Percentiles rank a stretch among this genome's conserved stretches.
These are phyloP conservation scores for Brachypodium distachyon DNA, from an alignment of 202 grass and related monocot genomes.

Conservation along the genomic window DNA sequence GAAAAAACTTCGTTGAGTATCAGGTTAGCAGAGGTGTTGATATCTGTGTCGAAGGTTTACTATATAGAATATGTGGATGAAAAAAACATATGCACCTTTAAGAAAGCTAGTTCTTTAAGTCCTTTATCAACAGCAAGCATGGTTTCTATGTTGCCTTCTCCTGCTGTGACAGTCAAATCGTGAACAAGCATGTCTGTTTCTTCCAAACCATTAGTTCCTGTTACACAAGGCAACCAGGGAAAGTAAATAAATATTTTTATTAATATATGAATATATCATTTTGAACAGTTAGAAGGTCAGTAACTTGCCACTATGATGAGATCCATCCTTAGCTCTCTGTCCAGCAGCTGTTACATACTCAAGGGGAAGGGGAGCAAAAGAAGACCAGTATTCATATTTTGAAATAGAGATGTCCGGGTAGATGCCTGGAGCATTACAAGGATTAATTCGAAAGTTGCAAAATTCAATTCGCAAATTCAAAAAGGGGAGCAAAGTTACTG, in stretches of 20 bases:
- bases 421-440: conserved; percentile 45
- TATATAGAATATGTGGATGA: background rate
- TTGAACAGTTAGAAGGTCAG: background rate
- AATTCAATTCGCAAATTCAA: background rate
- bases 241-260: background rate
- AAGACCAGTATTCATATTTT: conserved; percentile 95
- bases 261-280: background rate
- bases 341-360: conserved; percentile 84
- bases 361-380: conserved; percentile 82
- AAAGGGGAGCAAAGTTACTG: background rate
- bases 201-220: conserved; percentile 41
- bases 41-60: background rate
- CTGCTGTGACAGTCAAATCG: conserved; percentile 53
- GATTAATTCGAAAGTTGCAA: background rate
- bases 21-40: background rate
- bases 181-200: conserved; percentile 45
- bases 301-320: conserved; percentile 32
- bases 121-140: conserved; percentile 98
- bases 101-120: conserved; percentile 70
- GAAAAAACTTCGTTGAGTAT: background rate
- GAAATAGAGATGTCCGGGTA: conserved; percentile 76
- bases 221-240: background rate
- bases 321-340: conserved; percentile 72
- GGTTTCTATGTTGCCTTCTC: conserved; percentile 87
- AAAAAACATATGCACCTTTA: conserved; percentile 60